Percentiles rank a stretch among this genome's conserved stretches.
These are phyloP conservation scores for Phellinidium pouzarii DNA, from an alignment of 1,284 basidiomycete species.

Conservation along the genomic window DNA sequence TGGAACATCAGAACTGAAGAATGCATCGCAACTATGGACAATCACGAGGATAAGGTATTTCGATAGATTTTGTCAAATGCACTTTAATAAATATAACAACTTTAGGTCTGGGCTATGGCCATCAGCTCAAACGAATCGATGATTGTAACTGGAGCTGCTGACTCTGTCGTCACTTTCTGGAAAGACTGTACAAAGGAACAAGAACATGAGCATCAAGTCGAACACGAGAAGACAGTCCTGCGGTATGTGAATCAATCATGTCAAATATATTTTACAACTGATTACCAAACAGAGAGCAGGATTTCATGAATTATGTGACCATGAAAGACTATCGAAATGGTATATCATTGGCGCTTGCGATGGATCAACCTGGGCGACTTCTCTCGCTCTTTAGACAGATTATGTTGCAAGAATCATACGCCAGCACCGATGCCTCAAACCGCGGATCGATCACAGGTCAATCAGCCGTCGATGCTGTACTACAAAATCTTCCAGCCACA, in stretches of 20 bases:
- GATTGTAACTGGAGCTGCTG: constrained; percentile 89
- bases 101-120: constrained; percentile 92
- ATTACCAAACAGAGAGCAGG: constrained; percentile 71
- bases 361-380: constrained; percentile 90
- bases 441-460: constrained; percentile 53
- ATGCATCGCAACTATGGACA: constrained; percentile 85
- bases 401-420: constrained; percentile 28
- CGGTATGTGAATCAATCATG: constrained; percentile 48
- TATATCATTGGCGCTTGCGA: constrained; percentile 83
- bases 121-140: constrained; percentile 71
- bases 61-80: background rate
- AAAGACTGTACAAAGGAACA: constrained; percentile 83
- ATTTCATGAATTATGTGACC: constrained; percentile 85
- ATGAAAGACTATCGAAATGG: constrained; percentile 89
- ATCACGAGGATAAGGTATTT: constrained; percentile 90
- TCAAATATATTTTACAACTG: constrained; percentile 6
- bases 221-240: constrained; percentile 65
- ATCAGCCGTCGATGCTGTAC: constrained; percentile 71
- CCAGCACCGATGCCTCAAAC: constrained; percentile 21
- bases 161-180: constrained; percentile 93
- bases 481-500: constrained; percentile 60
- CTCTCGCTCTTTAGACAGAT: constrained; percentile 75
- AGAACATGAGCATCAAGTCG: constrained; percentile 65
- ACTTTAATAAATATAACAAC: constrained; percentile 6
- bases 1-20: constrained; percentile 92